Percentiles rank a stretch among this genome's conserved stretches.
Conservation (phyloP, 345 rosid genomes). For the Pistacia atlantica region DNA sequence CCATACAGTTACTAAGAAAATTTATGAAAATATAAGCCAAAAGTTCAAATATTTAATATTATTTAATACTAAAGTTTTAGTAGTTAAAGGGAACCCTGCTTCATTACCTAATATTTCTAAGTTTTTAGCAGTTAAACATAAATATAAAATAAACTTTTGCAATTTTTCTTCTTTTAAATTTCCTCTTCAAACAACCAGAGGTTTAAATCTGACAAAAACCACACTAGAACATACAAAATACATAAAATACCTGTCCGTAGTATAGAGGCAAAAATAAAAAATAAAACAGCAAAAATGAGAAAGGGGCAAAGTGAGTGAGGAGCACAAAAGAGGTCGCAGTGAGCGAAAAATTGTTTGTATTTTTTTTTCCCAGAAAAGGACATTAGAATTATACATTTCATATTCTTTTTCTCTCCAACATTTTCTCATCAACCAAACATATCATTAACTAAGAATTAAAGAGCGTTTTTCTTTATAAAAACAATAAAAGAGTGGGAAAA, state of each 20-base stretch:
- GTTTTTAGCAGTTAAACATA: background rate
- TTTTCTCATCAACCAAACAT: constrained; percentile 2
- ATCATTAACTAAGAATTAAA: background rate
- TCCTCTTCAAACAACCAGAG: background rate
- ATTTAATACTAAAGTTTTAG: background rate
- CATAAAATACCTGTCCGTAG: background rate
- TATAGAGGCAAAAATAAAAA: background rate
- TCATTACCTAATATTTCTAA: background rate
- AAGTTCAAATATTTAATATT: background rate
- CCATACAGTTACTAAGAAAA: too few relatives aligned
- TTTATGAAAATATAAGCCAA: background rate
- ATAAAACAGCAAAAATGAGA: background rate
- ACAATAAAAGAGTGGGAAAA: background rate
- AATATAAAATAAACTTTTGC: background rate
- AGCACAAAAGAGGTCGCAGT: background rate
- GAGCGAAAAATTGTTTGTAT: background rate
- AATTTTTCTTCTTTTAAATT: background rate
- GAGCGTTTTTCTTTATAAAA: background rate
- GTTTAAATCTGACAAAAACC: background rate
- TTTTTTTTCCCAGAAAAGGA: background rate
- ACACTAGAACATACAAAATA: background rate
- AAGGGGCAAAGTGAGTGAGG: background rate
- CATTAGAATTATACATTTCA: background rate
- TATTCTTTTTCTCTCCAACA: background rate
- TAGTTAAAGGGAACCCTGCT: background rate